A percentile compares a stretch with the other conserved stretches of the same genome.
phyloP scores from a whole-genome alignment of 225 moss, liverwort and hornwort genomes.

The Pseudisothecium myosuroides region DNA sequence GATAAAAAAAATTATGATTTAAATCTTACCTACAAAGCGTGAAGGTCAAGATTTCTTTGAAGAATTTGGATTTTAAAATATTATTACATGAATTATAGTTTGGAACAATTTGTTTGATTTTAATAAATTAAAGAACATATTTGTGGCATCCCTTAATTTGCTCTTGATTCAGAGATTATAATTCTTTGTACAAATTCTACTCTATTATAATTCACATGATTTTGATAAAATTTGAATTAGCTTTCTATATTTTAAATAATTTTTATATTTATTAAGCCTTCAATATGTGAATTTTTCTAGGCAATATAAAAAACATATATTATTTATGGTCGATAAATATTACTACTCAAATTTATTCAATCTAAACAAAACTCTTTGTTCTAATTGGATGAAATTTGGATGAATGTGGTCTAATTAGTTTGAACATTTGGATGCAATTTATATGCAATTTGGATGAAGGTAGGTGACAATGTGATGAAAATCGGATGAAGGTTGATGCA shows the following conservation, averaged over 20 bases:
- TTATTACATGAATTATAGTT: not conserved
- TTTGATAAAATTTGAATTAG: not conserved
- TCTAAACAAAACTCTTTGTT: fast-evolving
- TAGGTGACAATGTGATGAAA: not conserved
- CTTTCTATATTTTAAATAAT: not conserved
- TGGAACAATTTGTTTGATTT: not conserved
- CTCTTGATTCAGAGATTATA: not conserved
- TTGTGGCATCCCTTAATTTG: not conserved
- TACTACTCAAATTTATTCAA: not conserved
- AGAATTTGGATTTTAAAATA: not conserved
- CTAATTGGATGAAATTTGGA: not conserved
- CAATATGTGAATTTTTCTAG: not conserved
- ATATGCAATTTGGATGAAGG: not conserved
- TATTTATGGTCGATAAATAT: not conserved
- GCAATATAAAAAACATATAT: not conserved
- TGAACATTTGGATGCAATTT: not conserved
- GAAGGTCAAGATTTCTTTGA: not conserved
- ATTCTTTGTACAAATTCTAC: fast-evolving
- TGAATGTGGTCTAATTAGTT: not conserved
- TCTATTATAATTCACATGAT: not conserved
- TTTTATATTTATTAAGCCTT: not conserved
- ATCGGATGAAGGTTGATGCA: not conserved
- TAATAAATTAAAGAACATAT: not conserved
- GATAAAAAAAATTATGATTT: too few species aligned
- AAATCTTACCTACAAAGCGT: too few species aligned